Evolutionary conservation across 805 yeast genomes (phyloP), one percentile per base, ranked within the genome.

Genomic region (Saturnispora zaruensis): DNA sequence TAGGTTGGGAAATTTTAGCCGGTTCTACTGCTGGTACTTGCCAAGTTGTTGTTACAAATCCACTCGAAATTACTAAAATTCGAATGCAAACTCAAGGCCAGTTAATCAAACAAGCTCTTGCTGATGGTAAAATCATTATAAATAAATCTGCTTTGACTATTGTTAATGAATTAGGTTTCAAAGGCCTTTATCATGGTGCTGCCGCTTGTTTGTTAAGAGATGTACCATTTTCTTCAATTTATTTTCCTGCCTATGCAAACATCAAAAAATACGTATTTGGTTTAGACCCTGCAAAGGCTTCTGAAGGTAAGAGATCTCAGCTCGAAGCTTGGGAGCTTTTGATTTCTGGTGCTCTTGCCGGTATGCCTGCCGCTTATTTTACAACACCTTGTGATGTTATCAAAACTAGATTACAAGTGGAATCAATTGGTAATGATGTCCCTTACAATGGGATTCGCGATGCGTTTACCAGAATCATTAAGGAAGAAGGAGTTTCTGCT

Each of bases 311-410:
- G 58, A 73, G 77, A 57, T 74, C 71, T 43, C 74, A 76, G 54
- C 77, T 90, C 53, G 80, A 79, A 54, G 79, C 95, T 26, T 82
- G 91, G 84, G 96, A 91, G 67, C 72, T 93, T 56, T 76, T 91
- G 53, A 65, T 79, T 4, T 79, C 95, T 53, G 99, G 99, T 67
- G 97, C 96, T 9, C 65, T 90, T 55, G 98, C 99, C 13, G 99
- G 98, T 64, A 88, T 95, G 73, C 99, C 99, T 8, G 95, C 98
- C 28, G 98, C 98, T 9, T 91, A 85, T 66, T 72, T 90, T 57
- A 91, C 99, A 2, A 91, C 99, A 0, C 99, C 99, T 2, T 89
- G 88, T 61, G 99, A 91, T 73, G 98, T 91, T 45, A 86, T 93
- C 60, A 91, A 91, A 71, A 91, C 99, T 3, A 82, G 98, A 67